These are phyloP conservation scores for Eimeria brunetti DNA, from an alignment of 169 alveolate species.

Conservation along the genomic window DNA sequence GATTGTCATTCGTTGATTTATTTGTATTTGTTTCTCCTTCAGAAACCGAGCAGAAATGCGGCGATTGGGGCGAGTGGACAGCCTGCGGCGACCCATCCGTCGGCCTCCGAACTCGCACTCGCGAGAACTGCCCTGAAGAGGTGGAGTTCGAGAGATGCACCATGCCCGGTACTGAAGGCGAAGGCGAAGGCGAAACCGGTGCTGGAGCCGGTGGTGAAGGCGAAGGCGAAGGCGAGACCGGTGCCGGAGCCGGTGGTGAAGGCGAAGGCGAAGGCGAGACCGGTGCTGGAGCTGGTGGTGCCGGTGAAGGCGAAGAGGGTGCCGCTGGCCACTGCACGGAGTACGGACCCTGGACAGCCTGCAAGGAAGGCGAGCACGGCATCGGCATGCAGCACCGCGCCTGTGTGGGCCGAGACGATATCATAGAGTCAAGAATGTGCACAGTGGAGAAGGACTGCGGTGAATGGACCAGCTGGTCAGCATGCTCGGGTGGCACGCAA, in stretches of 20 bases:
- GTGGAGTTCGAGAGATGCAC: constrained; percentile 42
- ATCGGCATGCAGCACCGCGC: not conserved
- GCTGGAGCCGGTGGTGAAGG: not conserved
- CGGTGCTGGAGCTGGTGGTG: not conserved
- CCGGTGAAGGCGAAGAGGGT: not conserved
- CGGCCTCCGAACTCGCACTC: not conserved
- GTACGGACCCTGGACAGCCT: constrained; percentile 42
- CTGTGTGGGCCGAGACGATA: not conserved
- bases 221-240: not conserved
- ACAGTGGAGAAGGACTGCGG: not conserved
- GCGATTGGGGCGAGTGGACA: constrained; percentile 44
- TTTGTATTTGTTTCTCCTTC: not conserved
- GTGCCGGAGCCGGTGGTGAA: not conserved
- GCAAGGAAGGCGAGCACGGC: not conserved
- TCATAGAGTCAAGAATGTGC: constrained; percentile 1
- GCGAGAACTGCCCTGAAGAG: constrained; percentile 34
- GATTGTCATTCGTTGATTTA: not conserved
- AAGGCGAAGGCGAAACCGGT: no score
- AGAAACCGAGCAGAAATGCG: constrained; percentile 54
- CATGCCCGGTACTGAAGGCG: constrained; percentile 2
- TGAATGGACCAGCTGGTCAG: constrained; percentile 17
- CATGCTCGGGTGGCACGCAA: not conserved
- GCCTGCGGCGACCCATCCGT: constrained; percentile 51
- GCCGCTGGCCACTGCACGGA: not conserved
- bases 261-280: not conserved